These are phyloP conservation scores for Xylariaceae sp. DNA, from an alignment of 2,329 filamentous ascomycete genomes.

Conservation along the genomic window DNA sequence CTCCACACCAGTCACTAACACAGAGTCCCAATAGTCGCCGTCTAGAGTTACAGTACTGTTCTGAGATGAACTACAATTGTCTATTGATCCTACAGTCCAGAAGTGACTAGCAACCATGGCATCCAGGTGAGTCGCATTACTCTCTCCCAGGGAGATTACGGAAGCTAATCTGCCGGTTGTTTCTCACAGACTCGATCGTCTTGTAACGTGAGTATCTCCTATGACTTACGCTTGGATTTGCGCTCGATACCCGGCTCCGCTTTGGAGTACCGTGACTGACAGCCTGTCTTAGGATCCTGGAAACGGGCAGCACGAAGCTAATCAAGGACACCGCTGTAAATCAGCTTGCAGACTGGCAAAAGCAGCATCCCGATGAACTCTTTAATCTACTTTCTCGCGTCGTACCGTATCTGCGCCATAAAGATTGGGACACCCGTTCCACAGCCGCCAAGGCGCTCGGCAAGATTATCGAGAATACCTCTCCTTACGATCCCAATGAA, in stretches of 20 bases:
- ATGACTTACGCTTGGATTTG: neutral
- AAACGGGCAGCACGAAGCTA: constrained; percentile 92
- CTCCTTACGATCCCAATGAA: constrained; percentile 80
- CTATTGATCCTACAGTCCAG: constrained; percentile 28
- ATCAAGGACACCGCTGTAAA: constrained; percentile 96
- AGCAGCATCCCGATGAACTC: constrained; percentile 93
- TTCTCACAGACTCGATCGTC: constrained; percentile 64
- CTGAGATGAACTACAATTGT: constrained; percentile 27
- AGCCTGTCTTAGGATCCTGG: constrained; percentile 63
- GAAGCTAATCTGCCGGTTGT: constrained; percentile 31
- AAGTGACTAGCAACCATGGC: constrained; percentile 46
- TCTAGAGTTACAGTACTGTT: constrained; percentile 6
- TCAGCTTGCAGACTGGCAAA: constrained; percentile 95
- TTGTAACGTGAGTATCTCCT: constrained; percentile 68
- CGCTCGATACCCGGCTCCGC: neutral
- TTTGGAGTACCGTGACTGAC: constrained; percentile 4
- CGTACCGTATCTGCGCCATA: constrained; percentile 90
- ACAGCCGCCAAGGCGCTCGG: constrained; percentile 92
- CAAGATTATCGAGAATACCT: constrained; percentile 85
- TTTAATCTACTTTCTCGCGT: constrained; percentile 93
- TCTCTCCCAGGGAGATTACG: constrained; percentile 1
- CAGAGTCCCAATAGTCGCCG: too few relatives aligned
- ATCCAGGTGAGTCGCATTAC: constrained; percentile 43
- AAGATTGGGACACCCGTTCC: constrained; percentile 93
- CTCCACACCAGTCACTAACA: too few relatives aligned